Percentiles rank a stretch among this genome's conserved stretches.
These are phyloP conservation scores for Aspergillus saccharolyticus DNA, from an alignment of 495 filamentous ascomycete genomes.

Conservation along the genomic window DNA sequence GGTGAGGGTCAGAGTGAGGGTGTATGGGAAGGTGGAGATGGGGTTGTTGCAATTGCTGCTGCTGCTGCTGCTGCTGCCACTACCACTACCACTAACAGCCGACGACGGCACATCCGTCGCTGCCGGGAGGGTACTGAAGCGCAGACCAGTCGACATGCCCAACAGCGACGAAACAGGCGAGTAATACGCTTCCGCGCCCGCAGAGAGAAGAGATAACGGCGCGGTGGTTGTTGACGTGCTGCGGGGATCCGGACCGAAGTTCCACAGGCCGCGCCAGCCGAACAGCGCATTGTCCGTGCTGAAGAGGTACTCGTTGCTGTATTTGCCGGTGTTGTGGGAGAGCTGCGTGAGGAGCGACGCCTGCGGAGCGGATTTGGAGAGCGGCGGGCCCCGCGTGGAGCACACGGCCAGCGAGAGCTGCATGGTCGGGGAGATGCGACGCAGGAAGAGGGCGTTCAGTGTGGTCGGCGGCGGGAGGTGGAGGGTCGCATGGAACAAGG, in stretches of 20 bases:
- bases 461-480: constrained; percentile 75
- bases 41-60: constrained; percentile 21
- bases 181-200: constrained; percentile 93
- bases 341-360: constrained; percentile 63
- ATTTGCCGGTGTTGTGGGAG: constrained; percentile 84
- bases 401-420: constrained; percentile 80
- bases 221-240: constrained; percentile 17
- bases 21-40: constrained; percentile 68
- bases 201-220: constrained; percentile 53
- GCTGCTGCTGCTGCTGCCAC: background rate
- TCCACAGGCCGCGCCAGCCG: constrained; percentile 84
- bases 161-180: constrained; percentile 86
- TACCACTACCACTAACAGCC: constrained; percentile 2
- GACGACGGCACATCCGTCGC: constrained; percentile 55
- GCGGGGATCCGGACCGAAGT: constrained; percentile 80
- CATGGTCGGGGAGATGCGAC: constrained; percentile 69
- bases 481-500: constrained; percentile 81
- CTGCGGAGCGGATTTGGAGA: constrained; percentile 42
- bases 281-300: constrained; percentile 87
- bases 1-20: constrained; percentile 84
- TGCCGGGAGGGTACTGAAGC: constrained; percentile 86
- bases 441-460: constrained; percentile 81
- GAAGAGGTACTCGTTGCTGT: constrained; percentile 84
- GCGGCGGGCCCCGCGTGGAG: constrained; percentile 56
- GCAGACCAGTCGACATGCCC: constrained; percentile 72